Conservation (phyloP, 78 protist genomes). For the Dictyostelium intermedium region DNA sequence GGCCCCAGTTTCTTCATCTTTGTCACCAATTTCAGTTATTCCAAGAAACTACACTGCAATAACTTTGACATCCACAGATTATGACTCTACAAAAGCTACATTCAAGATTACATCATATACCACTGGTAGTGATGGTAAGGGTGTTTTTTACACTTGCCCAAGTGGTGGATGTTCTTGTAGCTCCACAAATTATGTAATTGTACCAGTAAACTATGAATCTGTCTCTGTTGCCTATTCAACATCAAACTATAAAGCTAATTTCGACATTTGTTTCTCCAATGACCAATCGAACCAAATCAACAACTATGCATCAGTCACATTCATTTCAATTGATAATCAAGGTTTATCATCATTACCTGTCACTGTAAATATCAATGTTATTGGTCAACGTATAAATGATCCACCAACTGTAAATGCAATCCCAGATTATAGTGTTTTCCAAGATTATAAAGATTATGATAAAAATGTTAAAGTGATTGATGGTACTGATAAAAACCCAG, state of each 20-base stretch:
- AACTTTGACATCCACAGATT: background rate
- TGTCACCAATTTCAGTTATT: background rate
- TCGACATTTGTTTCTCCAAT: background rate
- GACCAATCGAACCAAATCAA: background rate
- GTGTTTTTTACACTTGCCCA: background rate
- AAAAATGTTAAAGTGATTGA: background rate
- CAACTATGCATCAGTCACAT: background rate
- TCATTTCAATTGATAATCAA: background rate
- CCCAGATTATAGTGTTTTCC: background rate
- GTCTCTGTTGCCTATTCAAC: background rate
- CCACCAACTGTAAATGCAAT: background rate
- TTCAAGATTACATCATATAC: background rate
- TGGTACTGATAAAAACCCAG: slow-evolving; percentile 14
- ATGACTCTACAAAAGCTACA: background rate
- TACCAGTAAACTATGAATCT: background rate
- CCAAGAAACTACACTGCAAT: background rate
- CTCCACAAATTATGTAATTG: background rate
- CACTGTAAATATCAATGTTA: background rate
- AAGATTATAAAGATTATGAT: slow-evolving; percentile 1
- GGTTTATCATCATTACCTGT: background rate
- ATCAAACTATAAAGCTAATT: background rate
- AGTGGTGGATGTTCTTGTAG: background rate
- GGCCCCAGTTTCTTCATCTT: background rate
- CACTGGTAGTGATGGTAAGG: background rate
- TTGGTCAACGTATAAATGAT: slow-evolving; percentile 6